Base-by-base conservation (phyloP, 768 basidiomycete species). In the Steccherinum ochraceum region DNA sequence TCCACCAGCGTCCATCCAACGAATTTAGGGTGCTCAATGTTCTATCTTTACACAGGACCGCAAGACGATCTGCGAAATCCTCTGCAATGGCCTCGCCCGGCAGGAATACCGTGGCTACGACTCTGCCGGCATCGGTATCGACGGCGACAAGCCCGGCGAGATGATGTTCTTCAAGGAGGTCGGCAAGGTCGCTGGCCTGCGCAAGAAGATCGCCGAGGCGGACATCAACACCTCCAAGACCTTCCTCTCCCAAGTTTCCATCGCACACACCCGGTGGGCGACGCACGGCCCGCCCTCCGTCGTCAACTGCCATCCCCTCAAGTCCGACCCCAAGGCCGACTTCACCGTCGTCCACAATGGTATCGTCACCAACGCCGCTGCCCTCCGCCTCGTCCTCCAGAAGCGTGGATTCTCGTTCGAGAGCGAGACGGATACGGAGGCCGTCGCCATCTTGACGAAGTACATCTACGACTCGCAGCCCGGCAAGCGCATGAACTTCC, bases 71-170 rank as follows among this genome's bases (percentile, higher is more conserved):
- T 83, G 95, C 55, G 93, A 98, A 61, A 83, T 93, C 55, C 81
- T 99, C 46, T 81, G 83, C 63, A 86, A 84, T 51, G 96, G 94
- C 55, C 87, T 99, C 53, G 84, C 89, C 49, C 85, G 96, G 53
- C 84, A 97, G 59, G 96, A 99, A 68, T 99, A 99, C 70, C 88
- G 96, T 65, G 96, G 96, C 39, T 99, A 99, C 65, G 96, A 99
- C 67, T 93, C 89, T 58, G 96, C 95, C 19, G 90, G 90, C 60
- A 70, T 93, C 41, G 84, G 84, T 52, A 80, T 97, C 58, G 96
- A 99, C 63, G 95, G 93, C 40, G 94, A 98, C 74, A 83, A 84
- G 58, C 72, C 82, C 1, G 83, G 83, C 42, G 72, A 84, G 45
- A 76, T 91, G 44, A 53, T 88, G 45, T 92, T 83, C 73, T 97